Evolutionary conservation across 2,329 filamentous ascomycete genomes (phyloP).

Genomic region (Penicillium frequentans): DNA sequence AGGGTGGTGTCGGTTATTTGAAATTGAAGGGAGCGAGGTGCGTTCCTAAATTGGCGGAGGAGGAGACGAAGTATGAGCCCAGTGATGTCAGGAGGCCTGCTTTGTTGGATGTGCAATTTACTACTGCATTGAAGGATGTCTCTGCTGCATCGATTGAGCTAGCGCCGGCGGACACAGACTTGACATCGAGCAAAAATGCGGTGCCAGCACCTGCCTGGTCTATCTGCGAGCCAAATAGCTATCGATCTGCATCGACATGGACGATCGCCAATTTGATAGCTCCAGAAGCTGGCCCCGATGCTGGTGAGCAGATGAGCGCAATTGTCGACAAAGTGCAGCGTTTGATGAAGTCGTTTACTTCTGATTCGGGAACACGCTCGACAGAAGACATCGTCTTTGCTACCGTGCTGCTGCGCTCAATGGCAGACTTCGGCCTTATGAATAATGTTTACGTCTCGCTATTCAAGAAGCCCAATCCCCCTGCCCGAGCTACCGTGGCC

Average conservation of each 20-base stretch:
- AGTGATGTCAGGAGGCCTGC: constrained; percentile 53
- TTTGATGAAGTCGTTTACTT: constrained; percentile 6
- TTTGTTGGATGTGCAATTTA: constrained; percentile 66
- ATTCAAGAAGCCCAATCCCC: constrained; percentile 77
- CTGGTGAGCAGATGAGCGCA: constrained; percentile 42
- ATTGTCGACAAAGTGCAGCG: constrained; percentile 28
- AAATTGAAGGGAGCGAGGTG: constrained; percentile 61
- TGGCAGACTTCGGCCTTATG: constrained; percentile 73
- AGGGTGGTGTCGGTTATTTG: constrained; percentile 76
- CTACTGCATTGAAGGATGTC: constrained; percentile 34
- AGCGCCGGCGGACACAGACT: background rate
- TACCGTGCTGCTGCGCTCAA: constrained; percentile 71
- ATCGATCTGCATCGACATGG: constrained; percentile 28
- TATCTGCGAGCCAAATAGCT: constrained; percentile 17
- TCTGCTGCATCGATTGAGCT: background rate
- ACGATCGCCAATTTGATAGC: constrained; percentile 41
- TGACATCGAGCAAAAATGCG: background rate
- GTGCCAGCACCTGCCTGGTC: constrained; percentile 6
- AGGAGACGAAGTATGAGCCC: constrained; percentile 31
- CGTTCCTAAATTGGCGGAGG: constrained; percentile 29
- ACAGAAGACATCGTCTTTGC: constrained; percentile 48
- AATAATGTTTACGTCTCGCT: constrained; percentile 75
- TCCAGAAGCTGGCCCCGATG: constrained; percentile 38
- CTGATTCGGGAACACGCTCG: constrained; percentile 12
- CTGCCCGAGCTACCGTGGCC: constrained; percentile 79